These are phyloP conservation scores for Xylogone sp. DNA, from an alignment of 2,329 filamentous ascomycete species.

Conservation along the genomic window DNA sequence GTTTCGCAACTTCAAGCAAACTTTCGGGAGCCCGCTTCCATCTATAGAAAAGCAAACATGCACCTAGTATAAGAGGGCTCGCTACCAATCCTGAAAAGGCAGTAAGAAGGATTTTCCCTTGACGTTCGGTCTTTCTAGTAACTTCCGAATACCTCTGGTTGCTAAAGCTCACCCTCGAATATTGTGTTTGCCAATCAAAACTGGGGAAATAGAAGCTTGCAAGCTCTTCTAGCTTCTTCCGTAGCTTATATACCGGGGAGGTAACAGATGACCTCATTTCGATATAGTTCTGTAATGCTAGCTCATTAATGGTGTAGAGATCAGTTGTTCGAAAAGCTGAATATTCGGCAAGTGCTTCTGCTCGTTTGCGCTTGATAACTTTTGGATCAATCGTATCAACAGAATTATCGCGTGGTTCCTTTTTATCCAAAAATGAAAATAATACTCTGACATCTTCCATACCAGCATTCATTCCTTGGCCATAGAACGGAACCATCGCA, in stretches of 20 bases:
- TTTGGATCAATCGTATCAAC: slow-evolving; percentile 18
- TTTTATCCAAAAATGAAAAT: slow-evolving; percentile 74
- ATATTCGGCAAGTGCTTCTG: slow-evolving; percentile 73
- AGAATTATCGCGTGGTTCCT: slow-evolving; percentile 30
- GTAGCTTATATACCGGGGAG: slow-evolving; percentile 69
- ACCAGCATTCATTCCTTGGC: slow-evolving; percentile 95
- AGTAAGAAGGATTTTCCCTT: slow-evolving; percentile 42
- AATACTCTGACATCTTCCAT: slow-evolving; percentile 90
- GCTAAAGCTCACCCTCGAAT: slow-evolving; percentile 86
- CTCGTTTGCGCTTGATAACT: slow-evolving; percentile 58
- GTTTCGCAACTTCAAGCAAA: neutral
- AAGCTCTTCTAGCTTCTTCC: slow-evolving; percentile 84
- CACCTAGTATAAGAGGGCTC: slow-evolving; percentile 15
- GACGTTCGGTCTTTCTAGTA: slow-evolving; percentile 62
- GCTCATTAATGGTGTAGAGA: slow-evolving; percentile 84
- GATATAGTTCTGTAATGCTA: slow-evolving; percentile 85
- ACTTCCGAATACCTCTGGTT: slow-evolving; percentile 90
- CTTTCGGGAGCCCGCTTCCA: slow-evolving; percentile 5
- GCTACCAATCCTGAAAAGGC: slow-evolving; percentile 13
- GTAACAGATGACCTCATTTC: slow-evolving; percentile 91
- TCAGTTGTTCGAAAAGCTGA: slow-evolving; percentile 70
- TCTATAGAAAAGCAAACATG: slow-evolving; percentile 12
- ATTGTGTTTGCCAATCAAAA: slow-evolving; percentile 88
- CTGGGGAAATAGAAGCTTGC: slow-evolving; percentile 72
- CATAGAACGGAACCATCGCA: slow-evolving; percentile 98